These are phyloP conservation scores for Eimeria nieschulzi DNA, from an alignment of 169 alveolate genomes.

Conservation along the genomic window DNA sequence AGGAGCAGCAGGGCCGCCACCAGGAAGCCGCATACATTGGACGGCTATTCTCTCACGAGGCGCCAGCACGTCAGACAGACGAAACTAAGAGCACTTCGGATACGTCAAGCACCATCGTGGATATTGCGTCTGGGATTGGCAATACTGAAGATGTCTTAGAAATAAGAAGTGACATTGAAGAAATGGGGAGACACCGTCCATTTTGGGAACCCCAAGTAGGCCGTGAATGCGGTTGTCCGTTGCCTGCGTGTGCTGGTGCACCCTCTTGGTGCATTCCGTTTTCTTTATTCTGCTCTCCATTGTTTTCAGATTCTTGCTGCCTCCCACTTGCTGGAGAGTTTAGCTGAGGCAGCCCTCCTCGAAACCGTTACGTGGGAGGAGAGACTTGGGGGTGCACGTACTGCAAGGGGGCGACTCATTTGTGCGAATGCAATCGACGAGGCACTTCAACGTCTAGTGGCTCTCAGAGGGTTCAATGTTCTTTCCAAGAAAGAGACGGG, in stretches of 20 bases:
- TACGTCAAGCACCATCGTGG: background rate
- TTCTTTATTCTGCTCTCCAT: too few relatives aligned
- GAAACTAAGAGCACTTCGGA: background rate
- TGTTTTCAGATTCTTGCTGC: background rate
- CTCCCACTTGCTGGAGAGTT: background rate
- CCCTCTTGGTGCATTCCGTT: background rate
- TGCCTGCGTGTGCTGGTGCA: background rate
- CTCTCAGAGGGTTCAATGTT: background rate
- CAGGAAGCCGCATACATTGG: background rate
- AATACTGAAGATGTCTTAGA: background rate
- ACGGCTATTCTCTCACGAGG: background rate
- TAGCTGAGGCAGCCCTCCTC: background rate
- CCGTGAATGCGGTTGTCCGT: background rate
- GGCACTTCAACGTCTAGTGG: background rate
- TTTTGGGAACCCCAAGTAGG: background rate
- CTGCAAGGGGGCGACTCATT: background rate
- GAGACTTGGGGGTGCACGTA: background rate
- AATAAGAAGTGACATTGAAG: background rate
- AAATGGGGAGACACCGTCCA: background rate
- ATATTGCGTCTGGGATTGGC: background rate
- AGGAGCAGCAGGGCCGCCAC: background rate
- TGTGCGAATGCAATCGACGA: background rate
- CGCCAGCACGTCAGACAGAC: background rate
- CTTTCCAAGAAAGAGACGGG: background rate
- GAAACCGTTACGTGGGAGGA: background rate